Conservation (phyloP, 208 protist species). For the Kentomonas sorsogonicus region DNA sequence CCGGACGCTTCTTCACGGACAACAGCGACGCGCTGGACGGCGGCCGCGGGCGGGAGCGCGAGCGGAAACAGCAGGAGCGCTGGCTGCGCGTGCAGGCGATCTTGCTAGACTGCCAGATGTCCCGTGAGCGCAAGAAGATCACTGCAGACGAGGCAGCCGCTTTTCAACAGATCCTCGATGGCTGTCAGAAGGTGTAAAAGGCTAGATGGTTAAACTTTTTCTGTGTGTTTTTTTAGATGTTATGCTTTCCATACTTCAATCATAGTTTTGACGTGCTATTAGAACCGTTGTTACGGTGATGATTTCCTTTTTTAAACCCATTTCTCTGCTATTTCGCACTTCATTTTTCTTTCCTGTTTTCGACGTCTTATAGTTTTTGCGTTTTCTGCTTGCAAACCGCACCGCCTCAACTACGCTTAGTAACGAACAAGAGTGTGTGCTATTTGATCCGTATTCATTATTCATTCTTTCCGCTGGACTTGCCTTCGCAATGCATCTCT, state of each 20-base stretch:
- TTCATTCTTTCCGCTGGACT: no score
- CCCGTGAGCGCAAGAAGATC: not conserved
- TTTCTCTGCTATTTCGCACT: not conserved
- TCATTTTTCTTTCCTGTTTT: not conserved
- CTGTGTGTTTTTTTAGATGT: not conserved
- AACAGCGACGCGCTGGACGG: constrained; percentile 17
- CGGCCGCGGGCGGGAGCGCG: constrained; percentile 14
- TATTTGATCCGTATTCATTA: no score
- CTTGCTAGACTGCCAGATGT: constrained; percentile 18
- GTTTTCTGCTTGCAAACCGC: not conserved
- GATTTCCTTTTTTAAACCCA: not conserved
- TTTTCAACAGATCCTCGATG: no score
- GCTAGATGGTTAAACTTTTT: not conserved
- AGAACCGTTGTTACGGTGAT: no score
- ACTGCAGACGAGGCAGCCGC: not conserved
- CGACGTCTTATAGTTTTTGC: not conserved
- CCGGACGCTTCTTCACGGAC: constrained; percentile 10
- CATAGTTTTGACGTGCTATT: no score
- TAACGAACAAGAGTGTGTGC: no score
- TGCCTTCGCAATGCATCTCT: no score
- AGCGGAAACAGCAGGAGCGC: constrained; percentile 11
- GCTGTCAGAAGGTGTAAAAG: not conserved
- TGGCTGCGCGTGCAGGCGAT: constrained; percentile 11
- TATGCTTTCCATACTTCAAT: not conserved
- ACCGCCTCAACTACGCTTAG: not conserved